These are phyloP conservation scores for Litchi chinensis DNA, from an alignment of 345 rosid genomes.

Conservation along the genomic window DNA sequence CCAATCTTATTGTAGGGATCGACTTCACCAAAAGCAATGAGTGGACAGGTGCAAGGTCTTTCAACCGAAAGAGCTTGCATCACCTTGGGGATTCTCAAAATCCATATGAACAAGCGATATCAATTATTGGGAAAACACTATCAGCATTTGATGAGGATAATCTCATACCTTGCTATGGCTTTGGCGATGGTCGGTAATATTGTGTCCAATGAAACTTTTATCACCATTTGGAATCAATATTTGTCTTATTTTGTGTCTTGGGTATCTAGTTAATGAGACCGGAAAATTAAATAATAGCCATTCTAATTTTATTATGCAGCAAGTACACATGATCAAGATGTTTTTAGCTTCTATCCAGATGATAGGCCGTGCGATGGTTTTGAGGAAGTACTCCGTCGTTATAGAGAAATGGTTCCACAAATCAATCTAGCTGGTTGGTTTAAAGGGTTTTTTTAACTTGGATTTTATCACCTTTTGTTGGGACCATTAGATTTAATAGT, in stretches of 20 bases:
- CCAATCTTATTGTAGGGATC: conserved; percentile 71
- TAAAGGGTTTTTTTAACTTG: not conserved
- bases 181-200: conserved; percentile 50
- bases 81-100: conserved; percentile 41
- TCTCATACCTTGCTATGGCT: conserved; percentile 55
- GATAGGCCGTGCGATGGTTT: conserved; percentile 46
- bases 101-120: conserved; percentile 57
- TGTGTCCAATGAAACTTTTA: not conserved
- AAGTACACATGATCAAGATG: conserved; percentile 53
- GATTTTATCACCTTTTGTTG: not conserved
- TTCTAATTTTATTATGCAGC: conserved; percentile 33
- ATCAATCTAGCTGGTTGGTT: conserved; percentile 44
- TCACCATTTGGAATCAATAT: not conserved
- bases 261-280: not conserved
- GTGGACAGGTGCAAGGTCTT: conserved; percentile 67
- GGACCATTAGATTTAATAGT: not conserved
- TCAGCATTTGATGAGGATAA: conserved; percentile 57
- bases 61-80: conserved; percentile 42
- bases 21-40: conserved; percentile 81
- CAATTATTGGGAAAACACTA: conserved; percentile 55
- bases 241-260: not conserved
- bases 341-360: conserved; percentile 50
- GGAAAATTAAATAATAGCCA: not conserved
- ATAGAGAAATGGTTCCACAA: conserved; percentile 50
- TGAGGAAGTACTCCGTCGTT: conserved; percentile 49